Evolutionary conservation across 352 stramenopile species (phyloP), one percentile per base, ranked within the genome.

Genomic region (Globisporangium irregulare): DNA sequence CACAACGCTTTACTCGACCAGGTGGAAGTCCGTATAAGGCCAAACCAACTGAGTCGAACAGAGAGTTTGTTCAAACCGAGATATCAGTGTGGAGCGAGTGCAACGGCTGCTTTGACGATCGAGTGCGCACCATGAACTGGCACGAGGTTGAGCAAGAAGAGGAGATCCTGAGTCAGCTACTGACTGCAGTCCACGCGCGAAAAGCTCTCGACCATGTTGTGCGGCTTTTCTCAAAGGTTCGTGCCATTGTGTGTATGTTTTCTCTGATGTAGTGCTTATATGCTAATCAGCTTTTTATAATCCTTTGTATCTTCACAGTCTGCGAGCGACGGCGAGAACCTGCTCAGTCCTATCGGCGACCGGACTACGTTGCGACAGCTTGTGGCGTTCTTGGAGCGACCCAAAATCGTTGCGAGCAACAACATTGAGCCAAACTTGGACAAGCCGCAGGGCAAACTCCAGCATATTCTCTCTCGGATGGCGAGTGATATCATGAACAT

Each of bases 91-190:
- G 88, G 86, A 86, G 76, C n/a, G 80, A 92, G 51, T 91, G 84
- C 53, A 89, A 86, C 14, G 77, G 72, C 20, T 69, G 69, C n/a
- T 68, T 90, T 46, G 84, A 96, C 51, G 84, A 91, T 10, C 73
- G 68, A 12, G 66, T 94, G 38, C 72, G 74, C 10, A 71, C 76
- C 8, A 90, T 94, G 75, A 90, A 79, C 46, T 59, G 73, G 18
- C 75, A 78, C 25, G 89, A 95, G 61, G 75, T 86, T 1, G 83
- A 93, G 20, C 63, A 83, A 7, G 89, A 96, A 66, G 82, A 94
- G 34, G 68, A 80, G 20, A 43, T 57, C 3, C 46, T 95, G n/a
- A 84, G 81, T 59, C 72, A 91, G 15, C 69, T 87, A 43, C 76
- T 96, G 15, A 80, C 76, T 4, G 83, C 80, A 5, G 76, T 89